These are phyloP conservation scores for Penicillium verhagenii DNA, from an alignment of 495 filamentous ascomycete species.

Conservation along the genomic window DNA sequence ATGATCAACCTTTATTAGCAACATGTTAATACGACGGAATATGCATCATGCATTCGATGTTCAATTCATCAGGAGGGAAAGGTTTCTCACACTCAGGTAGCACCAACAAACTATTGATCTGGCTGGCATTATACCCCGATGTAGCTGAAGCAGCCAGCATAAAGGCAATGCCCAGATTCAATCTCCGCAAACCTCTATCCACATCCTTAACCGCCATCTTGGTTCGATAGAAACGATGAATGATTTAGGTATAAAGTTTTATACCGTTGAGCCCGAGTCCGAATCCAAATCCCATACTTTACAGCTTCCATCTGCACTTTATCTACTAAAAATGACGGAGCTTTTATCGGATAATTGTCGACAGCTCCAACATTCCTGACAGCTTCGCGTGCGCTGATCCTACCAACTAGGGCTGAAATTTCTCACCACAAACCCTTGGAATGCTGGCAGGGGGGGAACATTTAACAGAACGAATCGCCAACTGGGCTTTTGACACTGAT, in stretches of 20 bases:
- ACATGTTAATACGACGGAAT: no score
- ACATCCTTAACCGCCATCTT: not conserved
- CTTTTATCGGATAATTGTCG: slow-evolving; percentile 6
- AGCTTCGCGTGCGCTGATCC: slow-evolving; percentile 4
- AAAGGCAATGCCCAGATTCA: slow-evolving; percentile 28
- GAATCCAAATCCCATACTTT: not conserved
- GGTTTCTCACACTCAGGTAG: slow-evolving; percentile 31
- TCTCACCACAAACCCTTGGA: not conserved
- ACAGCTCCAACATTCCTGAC: slow-evolving; percentile 2
- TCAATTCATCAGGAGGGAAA: no score
- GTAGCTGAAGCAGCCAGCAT: slow-evolving; percentile 30
- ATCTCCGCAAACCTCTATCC: slow-evolving; percentile 16
- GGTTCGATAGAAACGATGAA: not conserved
- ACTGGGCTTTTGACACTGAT: not conserved
- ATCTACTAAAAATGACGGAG: slow-evolving; percentile 2
- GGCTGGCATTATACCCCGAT: slow-evolving; percentile 28
- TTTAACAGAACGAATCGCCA: slow-evolving; percentile 1
- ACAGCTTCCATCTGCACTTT: not conserved
- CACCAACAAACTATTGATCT: slow-evolving; percentile 30
- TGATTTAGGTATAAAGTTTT: not conserved
- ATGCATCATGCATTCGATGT: no score
- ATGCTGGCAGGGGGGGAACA: slow-evolving; percentile 4
- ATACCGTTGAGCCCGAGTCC: no score
- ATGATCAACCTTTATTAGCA: no score
- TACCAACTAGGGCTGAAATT: slow-evolving; percentile 1